Evolutionary conservation across 2,329 filamentous ascomycete genomes (phyloP), one percentile per base, ranked within the genome.

Genomic region (Metarhizium guizhouense): DNA sequence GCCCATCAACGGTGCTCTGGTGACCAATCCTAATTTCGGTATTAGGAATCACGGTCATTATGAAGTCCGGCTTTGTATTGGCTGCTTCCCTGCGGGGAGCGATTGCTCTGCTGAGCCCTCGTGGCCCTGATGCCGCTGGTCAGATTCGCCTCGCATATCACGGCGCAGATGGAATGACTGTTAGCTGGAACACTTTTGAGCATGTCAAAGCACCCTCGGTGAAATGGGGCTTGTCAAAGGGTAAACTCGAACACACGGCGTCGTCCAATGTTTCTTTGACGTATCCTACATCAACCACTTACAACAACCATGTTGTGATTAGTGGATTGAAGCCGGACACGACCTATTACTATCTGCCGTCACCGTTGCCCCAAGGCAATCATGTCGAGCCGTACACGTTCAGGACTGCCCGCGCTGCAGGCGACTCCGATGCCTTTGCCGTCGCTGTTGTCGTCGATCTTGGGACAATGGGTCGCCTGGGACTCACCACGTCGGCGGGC

Each of bases 101-200:
- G 7, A 14, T n/a, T 10, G 42, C 40, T 47, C 10, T 38, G 5
- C 40, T 53, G 36, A 45, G 30, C 13, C 18, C 38, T 18, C 40
- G 51, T 32, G 38, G 29, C 29, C 25, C 51, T 8, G 51, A 53
- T 25, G 51, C 42, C 4, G 42, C 51, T 30, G 51, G 51, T 20
- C 51, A 53, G 42, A 53, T 53, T 47, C 51, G 42, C 4, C 51
- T 53, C 4, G 42, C 42, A 34, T 47, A 53, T 20, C 53, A 50
- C 20, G 53, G 45, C 30, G n/a, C 30, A 11, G 20, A 29, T 32
- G 45, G 47, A 18, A 66, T 67, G 63, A 56, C 60, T 20, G 62
- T 65, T 20, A 63, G 63, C 58, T 71, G 68, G 69, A 71, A 71
- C 55, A 72, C 68, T 4, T 64, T 66, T 48, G 52, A 62, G n/a